Percentiles rank a stretch among this genome's conserved stretches.
phyloP scores from a whole-genome alignment of 2,329 filamentous ascomycete species.

The Metarhizium guizhouense region DNA sequence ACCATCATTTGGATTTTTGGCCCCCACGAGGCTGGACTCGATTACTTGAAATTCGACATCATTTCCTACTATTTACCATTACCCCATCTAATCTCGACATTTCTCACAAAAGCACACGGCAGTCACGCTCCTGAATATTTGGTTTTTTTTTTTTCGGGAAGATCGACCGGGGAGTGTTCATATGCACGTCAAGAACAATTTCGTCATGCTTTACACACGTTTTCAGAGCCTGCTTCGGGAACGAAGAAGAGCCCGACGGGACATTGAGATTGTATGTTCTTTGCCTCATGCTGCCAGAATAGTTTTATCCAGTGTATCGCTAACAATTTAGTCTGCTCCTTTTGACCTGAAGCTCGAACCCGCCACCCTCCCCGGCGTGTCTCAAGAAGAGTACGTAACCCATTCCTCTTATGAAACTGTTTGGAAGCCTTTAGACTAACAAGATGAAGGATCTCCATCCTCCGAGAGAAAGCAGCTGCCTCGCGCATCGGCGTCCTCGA shows the following conservation, averaged over 20 bases:
- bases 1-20: background rate
- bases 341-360: slow-evolving; percentile 49
- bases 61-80: background rate
- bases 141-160: background rate
- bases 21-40: background rate
- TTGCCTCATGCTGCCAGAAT: background rate
- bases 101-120: background rate
- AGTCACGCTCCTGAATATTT: too few relatives aligned
- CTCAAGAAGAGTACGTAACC: slow-evolving; percentile 47
- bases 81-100: background rate
- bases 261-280: slow-evolving; percentile 37
- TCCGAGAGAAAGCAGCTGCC: slow-evolving; percentile 44
- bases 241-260: slow-evolving; percentile 32
- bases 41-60: background rate
- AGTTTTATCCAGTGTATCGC: background rate
- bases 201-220: slow-evolving; percentile 35
- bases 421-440: background rate
- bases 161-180: background rate
- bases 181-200: slow-evolving; percentile 30
- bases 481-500: slow-evolving; percentile 38
- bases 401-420: background rate
- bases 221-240: slow-evolving; percentile 32
- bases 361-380: slow-evolving; percentile 44
- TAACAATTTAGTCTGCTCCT: slow-evolving; percentile 39
- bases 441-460: slow-evolving; percentile 32